These are phyloP conservation scores for Casuarina glauca DNA, from an alignment of 306 rosid genomes.

Conservation along the genomic window DNA sequence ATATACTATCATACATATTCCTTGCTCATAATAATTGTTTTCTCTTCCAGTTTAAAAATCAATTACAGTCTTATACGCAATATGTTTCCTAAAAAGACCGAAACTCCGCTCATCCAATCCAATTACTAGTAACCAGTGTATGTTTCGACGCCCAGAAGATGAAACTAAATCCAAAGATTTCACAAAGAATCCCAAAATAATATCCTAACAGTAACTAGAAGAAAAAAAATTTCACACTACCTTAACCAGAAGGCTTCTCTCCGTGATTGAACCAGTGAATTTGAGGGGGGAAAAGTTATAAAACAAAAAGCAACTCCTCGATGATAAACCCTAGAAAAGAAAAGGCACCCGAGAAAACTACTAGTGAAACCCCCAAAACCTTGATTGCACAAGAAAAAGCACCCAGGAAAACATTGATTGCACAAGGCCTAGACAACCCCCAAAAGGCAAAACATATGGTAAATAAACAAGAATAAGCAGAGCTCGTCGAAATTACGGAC, in stretches of 20 bases:
- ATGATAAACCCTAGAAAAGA: neutral
- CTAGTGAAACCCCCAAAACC: neutral
- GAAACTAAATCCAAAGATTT: neutral
- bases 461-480: neutral
- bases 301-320: neutral
- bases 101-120: neutral
- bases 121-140: neutral
- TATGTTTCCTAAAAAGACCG: neutral
- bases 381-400: neutral
- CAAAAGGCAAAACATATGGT: neutral
- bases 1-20: neutral
- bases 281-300: neutral
- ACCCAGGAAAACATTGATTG: neutral
- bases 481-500: slow-evolving; percentile 9
- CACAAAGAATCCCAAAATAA: neutral
- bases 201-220: neutral
- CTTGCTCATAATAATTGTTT: neutral
- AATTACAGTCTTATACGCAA: neutral
- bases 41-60: neutral
- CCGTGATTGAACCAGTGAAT: neutral
- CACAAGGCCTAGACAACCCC: neutral
- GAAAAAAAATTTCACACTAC: neutral
- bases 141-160: neutral
- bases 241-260: neutral
- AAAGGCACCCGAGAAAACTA: too few species aligned